Evolutionary conservation across 2,329 filamentous ascomycete genomes (phyloP).

Genomic region (Triangularia verruculosa): DNA sequence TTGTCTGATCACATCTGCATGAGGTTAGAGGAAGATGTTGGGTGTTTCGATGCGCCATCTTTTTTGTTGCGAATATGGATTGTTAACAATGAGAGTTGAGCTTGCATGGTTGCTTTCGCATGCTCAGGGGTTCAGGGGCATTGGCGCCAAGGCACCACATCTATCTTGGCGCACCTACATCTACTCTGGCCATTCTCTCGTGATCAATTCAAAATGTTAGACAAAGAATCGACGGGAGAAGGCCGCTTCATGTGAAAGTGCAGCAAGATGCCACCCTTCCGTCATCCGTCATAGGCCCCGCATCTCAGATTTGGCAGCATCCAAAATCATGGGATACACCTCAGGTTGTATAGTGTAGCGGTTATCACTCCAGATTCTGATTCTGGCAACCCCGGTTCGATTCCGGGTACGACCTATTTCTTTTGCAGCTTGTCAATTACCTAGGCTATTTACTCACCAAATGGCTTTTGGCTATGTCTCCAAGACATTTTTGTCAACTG

Average conservation of each 20-base stretch:
- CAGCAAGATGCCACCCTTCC: not conserved
- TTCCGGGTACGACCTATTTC: constrained; percentile 19
- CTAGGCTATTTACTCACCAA: not conserved
- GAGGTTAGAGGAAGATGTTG: too few species aligned
- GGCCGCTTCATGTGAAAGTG: not conserved
- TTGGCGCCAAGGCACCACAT: not conserved
- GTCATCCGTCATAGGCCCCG: not conserved
- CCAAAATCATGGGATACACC: not conserved
- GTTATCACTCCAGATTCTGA: constrained; percentile 24
- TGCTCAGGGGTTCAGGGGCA: not conserved
- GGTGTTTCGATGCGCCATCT: too few species aligned
- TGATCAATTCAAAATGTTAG: not conserved
- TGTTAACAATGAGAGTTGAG: too few species aligned
- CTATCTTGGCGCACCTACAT: not conserved
- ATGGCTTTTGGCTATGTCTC: not conserved
- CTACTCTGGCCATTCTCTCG: not conserved
- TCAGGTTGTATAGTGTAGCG: constrained; percentile 22
- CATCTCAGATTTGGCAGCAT: not conserved
- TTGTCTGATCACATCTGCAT: too few species aligned
- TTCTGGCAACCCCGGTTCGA: constrained; percentile 25
- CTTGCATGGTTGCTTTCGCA: not conserved
- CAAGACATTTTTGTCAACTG: not conserved
- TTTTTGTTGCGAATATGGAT: too few species aligned
- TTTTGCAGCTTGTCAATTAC: constrained; percentile 1
- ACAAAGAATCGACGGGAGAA: too few species aligned